Evolutionary conservation across 345 rosid species (phyloP).

Genomic region (Erysimum cheiranthoides): DNA sequence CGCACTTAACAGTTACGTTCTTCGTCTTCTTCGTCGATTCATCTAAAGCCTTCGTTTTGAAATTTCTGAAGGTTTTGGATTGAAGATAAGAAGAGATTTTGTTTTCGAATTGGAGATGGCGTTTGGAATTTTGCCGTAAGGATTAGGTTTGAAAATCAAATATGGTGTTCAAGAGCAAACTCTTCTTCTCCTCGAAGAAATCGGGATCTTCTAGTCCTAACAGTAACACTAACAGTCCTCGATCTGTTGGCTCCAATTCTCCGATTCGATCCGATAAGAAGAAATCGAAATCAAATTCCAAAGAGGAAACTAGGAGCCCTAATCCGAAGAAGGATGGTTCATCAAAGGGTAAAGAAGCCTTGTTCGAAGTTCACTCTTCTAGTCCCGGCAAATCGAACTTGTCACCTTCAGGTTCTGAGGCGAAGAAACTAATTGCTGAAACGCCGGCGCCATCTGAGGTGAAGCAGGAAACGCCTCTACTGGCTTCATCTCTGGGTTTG

Average conservation of each 20-base stretch:
- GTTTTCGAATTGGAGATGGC: constrained; percentile 25
- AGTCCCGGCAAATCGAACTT: constrained; percentile 37
- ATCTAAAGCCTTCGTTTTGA: background rate
- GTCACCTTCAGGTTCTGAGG: constrained; percentile 36
- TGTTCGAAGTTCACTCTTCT: constrained; percentile 8
- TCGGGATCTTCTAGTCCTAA: constrained; percentile 63
- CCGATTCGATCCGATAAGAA: constrained; percentile 77
- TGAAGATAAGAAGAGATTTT: constrained; percentile 9
- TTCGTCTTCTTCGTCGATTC: constrained; percentile 1
- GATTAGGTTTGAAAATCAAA: background rate
- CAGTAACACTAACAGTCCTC: constrained; percentile 74
- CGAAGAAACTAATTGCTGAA: constrained; percentile 43
- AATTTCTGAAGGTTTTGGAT: background rate
- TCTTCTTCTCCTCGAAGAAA: constrained; percentile 73
- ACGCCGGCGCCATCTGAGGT: constrained; percentile 23
- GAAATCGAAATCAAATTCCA: constrained; percentile 62
- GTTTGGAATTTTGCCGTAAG: background rate
- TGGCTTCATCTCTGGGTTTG: constrained; percentile 79
- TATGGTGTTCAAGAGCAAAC: constrained; percentile 88
- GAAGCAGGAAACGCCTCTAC: constrained; percentile 51
- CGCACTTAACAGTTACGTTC: constrained; percentile 18
- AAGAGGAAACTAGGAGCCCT: constrained; percentile 44
- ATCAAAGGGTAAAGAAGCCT: constrained; percentile 44
- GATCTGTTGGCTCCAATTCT: constrained; percentile 72
- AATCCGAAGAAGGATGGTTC: constrained; percentile 52